A percentile compares a stretch with the other conserved stretches of the same genome.
Evolutionary conservation across 2,329 filamentous ascomycete genomes (phyloP).

Genomic region (Chaetomium sp.): DNA sequence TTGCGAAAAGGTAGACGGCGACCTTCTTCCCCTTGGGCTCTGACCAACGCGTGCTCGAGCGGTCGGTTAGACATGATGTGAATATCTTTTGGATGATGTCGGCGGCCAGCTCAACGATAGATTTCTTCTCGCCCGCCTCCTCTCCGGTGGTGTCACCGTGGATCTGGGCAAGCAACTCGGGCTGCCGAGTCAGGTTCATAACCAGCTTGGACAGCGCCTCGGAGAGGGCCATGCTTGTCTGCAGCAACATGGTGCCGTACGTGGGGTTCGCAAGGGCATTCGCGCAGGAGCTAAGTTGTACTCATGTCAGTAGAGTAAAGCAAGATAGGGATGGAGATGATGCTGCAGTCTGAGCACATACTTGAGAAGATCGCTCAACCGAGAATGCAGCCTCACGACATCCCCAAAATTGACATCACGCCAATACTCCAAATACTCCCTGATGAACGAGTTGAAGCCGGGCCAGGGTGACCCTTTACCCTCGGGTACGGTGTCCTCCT

Average conservation of each 20-base stretch:
- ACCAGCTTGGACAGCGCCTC: slow-evolving; percentile 75
- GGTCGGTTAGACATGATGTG: slow-evolving; percentile 79
- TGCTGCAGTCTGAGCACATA: slow-evolving; percentile 37
- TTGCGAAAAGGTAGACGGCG: slow-evolving; percentile 87
- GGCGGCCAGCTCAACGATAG: slow-evolving; percentile 78
- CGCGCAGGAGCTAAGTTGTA: slow-evolving; percentile 62
- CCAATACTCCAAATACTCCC: slow-evolving; percentile 74
- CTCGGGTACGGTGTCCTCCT: slow-evolving; percentile 57
- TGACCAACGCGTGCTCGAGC: slow-evolving; percentile 58
- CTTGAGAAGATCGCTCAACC: slow-evolving; percentile 69
- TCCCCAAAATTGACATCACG: slow-evolving; percentile 73
- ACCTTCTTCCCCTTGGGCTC: slow-evolving; percentile 76
- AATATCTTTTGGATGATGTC: slow-evolving; percentile 89
- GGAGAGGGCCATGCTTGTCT: slow-evolving; percentile 76
- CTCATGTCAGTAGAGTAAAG: neutral
- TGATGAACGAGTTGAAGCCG: slow-evolving; percentile 71
- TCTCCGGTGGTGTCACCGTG: slow-evolving; percentile 44
- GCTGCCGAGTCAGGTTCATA: slow-evolving; percentile 73
- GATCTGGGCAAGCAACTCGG: slow-evolving; percentile 67
- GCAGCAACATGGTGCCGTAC: slow-evolving; percentile 74
- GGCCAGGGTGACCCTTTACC: slow-evolving; percentile 65
- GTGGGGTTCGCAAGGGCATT: slow-evolving; percentile 73
- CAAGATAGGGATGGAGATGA: neutral
- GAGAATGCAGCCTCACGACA: slow-evolving; percentile 65
- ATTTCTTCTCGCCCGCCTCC: slow-evolving; percentile 59